These are phyloP conservation scores for Fusarium sp. DNA, from an alignment of 2,329 filamentous ascomycete species.

Conservation along the genomic window DNA sequence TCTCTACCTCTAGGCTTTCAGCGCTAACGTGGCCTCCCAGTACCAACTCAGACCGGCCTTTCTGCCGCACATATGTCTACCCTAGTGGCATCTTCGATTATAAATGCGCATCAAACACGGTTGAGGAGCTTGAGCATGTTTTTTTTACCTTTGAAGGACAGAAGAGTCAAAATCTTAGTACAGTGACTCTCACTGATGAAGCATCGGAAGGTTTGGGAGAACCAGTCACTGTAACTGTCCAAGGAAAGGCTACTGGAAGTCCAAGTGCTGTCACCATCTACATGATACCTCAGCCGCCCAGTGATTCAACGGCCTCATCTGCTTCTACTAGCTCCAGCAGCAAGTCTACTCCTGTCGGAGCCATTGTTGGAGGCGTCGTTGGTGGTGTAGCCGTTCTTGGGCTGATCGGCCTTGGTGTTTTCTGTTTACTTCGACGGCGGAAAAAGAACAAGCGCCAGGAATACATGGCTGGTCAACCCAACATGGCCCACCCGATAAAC, in stretches of 20 bases:
- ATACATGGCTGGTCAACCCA: rapidly evolving
- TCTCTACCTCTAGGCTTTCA: rapidly evolving
- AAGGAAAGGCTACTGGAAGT: too few species aligned
- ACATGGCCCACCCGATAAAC: rapidly evolving
- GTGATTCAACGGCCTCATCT: too few species aligned
- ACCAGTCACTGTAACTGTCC: too few species aligned
- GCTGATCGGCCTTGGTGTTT: too few species aligned
- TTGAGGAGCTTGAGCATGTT: neutral
- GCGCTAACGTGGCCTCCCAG: neutral
- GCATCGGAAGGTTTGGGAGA: too few species aligned
- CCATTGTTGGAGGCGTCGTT: too few species aligned
- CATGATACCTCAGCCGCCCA: too few species aligned
- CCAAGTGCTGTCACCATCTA: too few species aligned
- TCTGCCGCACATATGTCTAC: neutral
- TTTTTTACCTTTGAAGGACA: neutral
- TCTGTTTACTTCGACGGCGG: neutral
- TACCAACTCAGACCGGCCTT: neutral
- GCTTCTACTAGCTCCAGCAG: too few species aligned
- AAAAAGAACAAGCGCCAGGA: neutral
- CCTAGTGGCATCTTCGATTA: neutral
- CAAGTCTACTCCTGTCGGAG: too few species aligned
- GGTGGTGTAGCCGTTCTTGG: too few species aligned
- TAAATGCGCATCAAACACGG: neutral
- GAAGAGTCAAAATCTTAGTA: neutral
- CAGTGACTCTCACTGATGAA: neutral